Base-by-base conservation (phyloP, 768 basidiomycete species). In the Podaxis sp. region DNA sequence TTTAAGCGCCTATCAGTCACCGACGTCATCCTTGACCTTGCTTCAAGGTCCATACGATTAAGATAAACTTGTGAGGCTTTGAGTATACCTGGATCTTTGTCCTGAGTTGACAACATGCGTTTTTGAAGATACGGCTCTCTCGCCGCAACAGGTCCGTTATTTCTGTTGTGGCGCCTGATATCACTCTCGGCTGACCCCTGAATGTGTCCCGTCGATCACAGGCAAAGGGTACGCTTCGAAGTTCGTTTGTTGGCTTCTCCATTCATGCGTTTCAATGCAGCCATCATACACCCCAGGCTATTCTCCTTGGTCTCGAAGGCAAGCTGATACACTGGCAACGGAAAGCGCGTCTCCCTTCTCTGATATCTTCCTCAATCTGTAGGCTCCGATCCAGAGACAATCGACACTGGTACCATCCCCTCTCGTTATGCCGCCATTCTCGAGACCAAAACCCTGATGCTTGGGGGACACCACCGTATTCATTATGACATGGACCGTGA, bases 341-440 rank as follows among this genome's bases (percentile, higher is more conserved):
- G 44, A 33, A 33, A 33, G 33, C 33, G 9, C n/a, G 44, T 53
- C 38, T 42, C 39, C 28, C 7, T 22, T 75, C 71, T 11, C 61
- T 11, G 40, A 22, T 36, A 9, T 9, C 9, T 33, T 28, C 19
- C 30, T 52, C 22, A 52, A 3, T 15, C 38, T 63, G 28, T 44
- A 87, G 85, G 89, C 48, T 92, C 90, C 44, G 95, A 97, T 71
- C 95, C 95, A 0, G 96, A 98, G 77, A 95, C 93, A 2, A 91
- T 98, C 63, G 93, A 96, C 70, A 90, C 90, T 12, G 89, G 89
- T 5, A 92, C 90, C 5, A 92, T 94, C 49, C 84, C 89, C 9
- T 82, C 87, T 2, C 87, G 93, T 19, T 94, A 95, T 71, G 77
- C 80, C 6, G 77, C 82, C 5, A 93, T 97, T 60, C 70, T 89